These are phyloP conservation scores for Nigrospora oryzae DNA, from an alignment of 2,329 filamentous ascomycete genomes.

Conservation along the genomic window DNA sequence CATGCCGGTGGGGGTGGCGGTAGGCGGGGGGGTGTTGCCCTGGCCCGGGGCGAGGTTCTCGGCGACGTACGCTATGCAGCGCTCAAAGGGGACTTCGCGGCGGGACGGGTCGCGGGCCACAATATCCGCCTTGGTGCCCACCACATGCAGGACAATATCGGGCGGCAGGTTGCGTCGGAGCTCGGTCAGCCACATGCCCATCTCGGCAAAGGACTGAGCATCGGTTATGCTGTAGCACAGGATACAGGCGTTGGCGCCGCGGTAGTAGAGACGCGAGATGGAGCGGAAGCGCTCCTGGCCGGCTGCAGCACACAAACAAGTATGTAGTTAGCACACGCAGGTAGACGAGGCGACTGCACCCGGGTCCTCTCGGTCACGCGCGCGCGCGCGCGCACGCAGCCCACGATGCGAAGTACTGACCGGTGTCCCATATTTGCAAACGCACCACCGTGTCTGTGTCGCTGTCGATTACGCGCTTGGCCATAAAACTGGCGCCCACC, in stretches of 20 bases:
- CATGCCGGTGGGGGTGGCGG: slow-evolving; percentile 36
- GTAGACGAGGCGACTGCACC: slow-evolving; percentile 4
- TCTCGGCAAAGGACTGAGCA: slow-evolving; percentile 76
- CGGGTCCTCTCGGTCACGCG: background rate
- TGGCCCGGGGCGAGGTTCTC: slow-evolving; percentile 75
- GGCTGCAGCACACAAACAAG: slow-evolving; percentile 30
- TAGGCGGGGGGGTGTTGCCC: slow-evolving; percentile 59
- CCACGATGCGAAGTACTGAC: slow-evolving; percentile 22
- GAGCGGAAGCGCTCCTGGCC: slow-evolving; percentile 93
- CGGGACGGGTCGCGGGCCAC: slow-evolving; percentile 73
- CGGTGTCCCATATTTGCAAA: slow-evolving; percentile 95
- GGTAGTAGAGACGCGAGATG: slow-evolving; percentile 93
- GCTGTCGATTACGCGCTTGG: slow-evolving; percentile 71
- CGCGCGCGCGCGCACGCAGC: background rate
- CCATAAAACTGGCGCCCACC: slow-evolving; percentile 73
- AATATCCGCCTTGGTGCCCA: slow-evolving; percentile 88
- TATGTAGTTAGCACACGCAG: background rate
- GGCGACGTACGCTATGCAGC: slow-evolving; percentile 90
- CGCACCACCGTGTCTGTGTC: slow-evolving; percentile 81
- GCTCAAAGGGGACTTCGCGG: slow-evolving; percentile 85
- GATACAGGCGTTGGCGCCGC: slow-evolving; percentile 87
- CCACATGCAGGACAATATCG: slow-evolving; percentile 84
- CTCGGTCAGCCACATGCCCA: slow-evolving; percentile 86
- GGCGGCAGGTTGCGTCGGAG: slow-evolving; percentile 68
- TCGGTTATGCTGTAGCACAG: slow-evolving; percentile 93